Conservation (phyloP, 768 basidiomycete species). For the Neoboletus magnificus region DNA sequence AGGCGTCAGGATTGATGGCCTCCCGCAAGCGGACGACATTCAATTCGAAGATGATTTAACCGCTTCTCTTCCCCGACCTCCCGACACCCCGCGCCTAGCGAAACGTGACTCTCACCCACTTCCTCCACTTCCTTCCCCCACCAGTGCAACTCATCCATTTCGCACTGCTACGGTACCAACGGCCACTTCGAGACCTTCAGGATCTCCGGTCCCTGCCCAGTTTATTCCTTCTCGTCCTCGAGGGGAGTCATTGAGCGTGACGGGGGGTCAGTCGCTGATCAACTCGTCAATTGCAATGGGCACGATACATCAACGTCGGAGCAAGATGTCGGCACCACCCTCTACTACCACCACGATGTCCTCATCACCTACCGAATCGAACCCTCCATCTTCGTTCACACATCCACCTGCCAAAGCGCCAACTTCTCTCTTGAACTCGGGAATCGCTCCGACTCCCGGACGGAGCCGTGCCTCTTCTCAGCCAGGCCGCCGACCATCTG, state of each 20-base stretch:
- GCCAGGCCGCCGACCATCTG: slow-evolving; percentile 66
- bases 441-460: slow-evolving; percentile 35
- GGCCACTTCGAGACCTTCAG: slow-evolving; percentile 36
- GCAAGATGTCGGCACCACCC: slow-evolving; percentile 62
- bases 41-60: slow-evolving; percentile 33
- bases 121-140: slow-evolving; percentile 60
- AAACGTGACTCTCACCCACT: slow-evolving; percentile 61
- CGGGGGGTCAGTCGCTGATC: slow-evolving; percentile 43
- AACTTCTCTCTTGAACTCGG: slow-evolving; percentile 41
- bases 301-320: slow-evolving; percentile 65
- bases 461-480: slow-evolving; percentile 74
- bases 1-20: slow-evolving; percentile 37
- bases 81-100: slow-evolving; percentile 41
- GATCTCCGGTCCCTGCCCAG: slow-evolving; percentile 46
- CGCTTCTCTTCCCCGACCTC: slow-evolving; percentile 29
- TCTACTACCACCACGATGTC: slow-evolving; percentile 23
- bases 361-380: slow-evolving; percentile 39
- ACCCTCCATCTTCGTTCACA: slow-evolving; percentile 35
- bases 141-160: slow-evolving; percentile 29
- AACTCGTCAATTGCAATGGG: slow-evolving; percentile 59
- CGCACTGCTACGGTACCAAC: slow-evolving; percentile 23
- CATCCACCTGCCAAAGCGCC: slow-evolving; percentile 27
- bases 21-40: slow-evolving; percentile 21
- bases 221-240: slow-evolving; percentile 50
- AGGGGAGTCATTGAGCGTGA: slow-evolving; percentile 46